Evolutionary conservation across 768 basidiomycete species (phyloP), one percentile per base, ranked within the genome.

Genomic region (Tremella fuciformis): DNA sequence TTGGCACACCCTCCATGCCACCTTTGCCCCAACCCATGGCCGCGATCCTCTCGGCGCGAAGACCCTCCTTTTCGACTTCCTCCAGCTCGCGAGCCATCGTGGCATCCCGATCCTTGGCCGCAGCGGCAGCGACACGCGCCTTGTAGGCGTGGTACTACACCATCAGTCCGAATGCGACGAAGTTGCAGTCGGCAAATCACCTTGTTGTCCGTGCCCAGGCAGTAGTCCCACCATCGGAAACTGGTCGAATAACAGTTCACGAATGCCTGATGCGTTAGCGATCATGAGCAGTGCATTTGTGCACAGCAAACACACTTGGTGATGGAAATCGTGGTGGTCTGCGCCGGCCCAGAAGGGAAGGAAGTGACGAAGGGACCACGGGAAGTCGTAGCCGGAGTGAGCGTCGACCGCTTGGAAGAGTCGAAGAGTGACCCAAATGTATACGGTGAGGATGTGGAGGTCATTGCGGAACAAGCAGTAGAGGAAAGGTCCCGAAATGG

Each of bases 321-420:
- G 94, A 78, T 98, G 94, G 84, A 91, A 97, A 74, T 97, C 93
- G 76, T 96, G 93, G 79, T 94, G 91, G 70, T 97, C 94, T 26
- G 70, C 70, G 26, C 64, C 64, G 16, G 64, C 64, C 64, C 64
- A 65, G 83, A 98, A 89, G 1, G 92, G 92, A 29, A 98, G 59
- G 65, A 91, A 85, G 80, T 93, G 85, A 66, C 91, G 87, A 55
- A 98, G 81, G 4, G 90, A 93, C 93, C 92, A 98, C 0, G 96
- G 94, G 84, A 99, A 99, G 77, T 98, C 91, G 76, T 96, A 97
- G 48, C 94, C 94, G 50, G 88, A 90, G 83, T 99, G 96, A 3
- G 94, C 87, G 64, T 99, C 96, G 65, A 99, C 85, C 38, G 94
- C 93, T 73, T 99, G 96, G 86, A 91, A 96, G 37, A 99, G 84